These are phyloP conservation scores for Harringtonia lauricola DNA, from an alignment of 2,329 filamentous ascomycete species.

Conservation along the genomic window DNA sequence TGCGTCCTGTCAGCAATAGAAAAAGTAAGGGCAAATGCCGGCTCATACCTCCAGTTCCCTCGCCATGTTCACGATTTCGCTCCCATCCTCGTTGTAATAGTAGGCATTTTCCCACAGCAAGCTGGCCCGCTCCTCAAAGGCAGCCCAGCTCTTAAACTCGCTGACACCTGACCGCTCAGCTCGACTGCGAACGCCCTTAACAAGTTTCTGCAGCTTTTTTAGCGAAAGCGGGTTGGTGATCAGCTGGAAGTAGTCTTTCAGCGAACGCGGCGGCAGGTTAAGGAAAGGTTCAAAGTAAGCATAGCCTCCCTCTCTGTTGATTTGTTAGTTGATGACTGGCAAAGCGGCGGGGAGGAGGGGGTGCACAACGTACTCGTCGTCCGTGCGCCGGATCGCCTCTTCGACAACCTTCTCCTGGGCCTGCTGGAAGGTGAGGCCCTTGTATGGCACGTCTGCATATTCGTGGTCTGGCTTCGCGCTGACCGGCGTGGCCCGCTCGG, in stretches of 20 bases:
- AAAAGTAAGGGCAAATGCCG: constrained; percentile 3
- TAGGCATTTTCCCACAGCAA: constrained; percentile 81
- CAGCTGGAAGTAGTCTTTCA: constrained; percentile 79
- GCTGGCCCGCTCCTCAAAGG: constrained; percentile 69
- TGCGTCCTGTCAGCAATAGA: too few relatives aligned
- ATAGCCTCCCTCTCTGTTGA: constrained; percentile 43
- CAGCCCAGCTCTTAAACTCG: constrained; percentile 72
- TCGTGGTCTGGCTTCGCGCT: constrained; percentile 32
- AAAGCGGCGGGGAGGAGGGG: too few relatives aligned
- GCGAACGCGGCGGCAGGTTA: constrained; percentile 60
- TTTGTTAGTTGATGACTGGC: not conserved
- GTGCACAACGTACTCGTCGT: constrained; percentile 47
- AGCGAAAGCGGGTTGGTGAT: constrained; percentile 75
- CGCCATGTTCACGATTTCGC: constrained; percentile 69
- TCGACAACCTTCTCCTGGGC: constrained; percentile 79
- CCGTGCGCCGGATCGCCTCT: constrained; percentile 58
- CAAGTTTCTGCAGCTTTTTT: constrained; percentile 63
- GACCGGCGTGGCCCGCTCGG: constrained; percentile 5
- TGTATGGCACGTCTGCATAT: constrained; percentile 49
- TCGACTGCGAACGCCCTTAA: constrained; percentile 62
- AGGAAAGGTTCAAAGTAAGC: constrained; percentile 64
- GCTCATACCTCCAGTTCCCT: constrained; percentile 68
- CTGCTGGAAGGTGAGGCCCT: constrained; percentile 67
- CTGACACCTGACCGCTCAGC: constrained; percentile 49
- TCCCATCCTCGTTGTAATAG: constrained; percentile 86